Base-by-base conservation (phyloP, 805 yeast species). In the Yamadazyma kitorensis region DNA sequence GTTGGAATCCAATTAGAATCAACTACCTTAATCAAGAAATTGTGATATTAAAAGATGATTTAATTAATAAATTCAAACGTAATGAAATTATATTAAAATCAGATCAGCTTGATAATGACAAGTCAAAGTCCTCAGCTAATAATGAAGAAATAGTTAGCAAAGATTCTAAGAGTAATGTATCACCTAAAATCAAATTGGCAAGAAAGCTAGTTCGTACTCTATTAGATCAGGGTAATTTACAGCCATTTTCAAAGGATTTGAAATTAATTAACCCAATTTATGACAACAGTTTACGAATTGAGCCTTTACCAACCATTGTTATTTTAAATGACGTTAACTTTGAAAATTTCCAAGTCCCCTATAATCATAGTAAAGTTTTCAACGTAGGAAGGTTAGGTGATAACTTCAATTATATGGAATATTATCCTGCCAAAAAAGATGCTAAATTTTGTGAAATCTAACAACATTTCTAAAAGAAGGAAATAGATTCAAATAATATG, bases 1-100 rank as follows among this genome's bases (percentile, higher is more conserved):
- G 56, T 2, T 80, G 86, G 80, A 91, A 93, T 52, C 98, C 98
- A 1, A 64, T 80, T 19, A 68, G 94, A 34, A 57, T 93, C 41
- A 78, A 73, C 27, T 93, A 89, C 52, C 60, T 89, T 17, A 76
- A 94, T 1, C 96, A 87, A 54, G 98, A 93, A 49, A 73, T 93
- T 13, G 79, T 81, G 0, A 48, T 91, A 1, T 67, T 76, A 20
- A 70, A 94, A 36, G 96, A 86, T 54, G 86, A 88, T 41, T 48
- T 82, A 19, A 80, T 82, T 35, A 74, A 72, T 19, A 72, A 89
- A 47, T 69, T 93, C 34, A 77, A 83, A 45, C 66, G 94, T 41
- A 79, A 86, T 51, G 80, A 80, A 41, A 64, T 88, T 0, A 50
- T 69, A 0, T 78, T 84, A 47, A 68, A 77, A 6, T 54, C 61